Percentiles rank a stretch among this genome's conserved stretches.
Evolutionary conservation across 148 eudicot species (phyloP).

Genomic region (Rhododendron vialii): DNA sequence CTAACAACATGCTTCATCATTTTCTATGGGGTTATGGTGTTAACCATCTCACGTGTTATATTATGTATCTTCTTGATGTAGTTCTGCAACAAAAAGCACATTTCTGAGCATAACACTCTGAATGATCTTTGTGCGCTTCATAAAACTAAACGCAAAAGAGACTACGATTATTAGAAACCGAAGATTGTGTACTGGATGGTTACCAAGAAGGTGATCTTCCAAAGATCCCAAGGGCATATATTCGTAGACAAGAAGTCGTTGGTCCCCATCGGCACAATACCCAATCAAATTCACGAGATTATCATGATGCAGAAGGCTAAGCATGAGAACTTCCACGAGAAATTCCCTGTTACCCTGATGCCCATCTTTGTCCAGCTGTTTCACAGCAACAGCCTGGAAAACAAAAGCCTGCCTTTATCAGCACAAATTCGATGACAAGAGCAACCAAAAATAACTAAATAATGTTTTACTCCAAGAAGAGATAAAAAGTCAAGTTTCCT

Average conservation of each 20-base stretch:
- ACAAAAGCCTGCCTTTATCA: neutral
- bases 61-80: neutral
- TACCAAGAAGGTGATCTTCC: slow-evolving; percentile 98
- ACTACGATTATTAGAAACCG: neutral
- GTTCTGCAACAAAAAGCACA: neutral
- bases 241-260: slow-evolving; percentile 94
- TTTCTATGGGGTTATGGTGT: neutral
- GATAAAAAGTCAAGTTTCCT: neutral
- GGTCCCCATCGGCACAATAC: slow-evolving; percentile 96
- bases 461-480: neutral
- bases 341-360: slow-evolving; percentile 95
- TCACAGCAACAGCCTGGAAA: slow-evolving; percentile 81
- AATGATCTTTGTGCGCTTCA: neutral
- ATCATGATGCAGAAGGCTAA: slow-evolving; percentile 80
- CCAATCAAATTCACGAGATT: slow-evolving; percentile 84
- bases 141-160: neutral
- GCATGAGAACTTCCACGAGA: slow-evolving; percentile 95
- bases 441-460: neutral
- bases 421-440: neutral
- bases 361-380: slow-evolving; percentile 91
- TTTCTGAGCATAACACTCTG: neutral
- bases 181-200: neutral
- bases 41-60: neutral
- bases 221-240: slow-evolving; percentile 87
- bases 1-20: neutral